phyloP scores from a whole-genome alignment of 768 basidiomycete genomes.

The Lactarius deliciosus region DNA sequence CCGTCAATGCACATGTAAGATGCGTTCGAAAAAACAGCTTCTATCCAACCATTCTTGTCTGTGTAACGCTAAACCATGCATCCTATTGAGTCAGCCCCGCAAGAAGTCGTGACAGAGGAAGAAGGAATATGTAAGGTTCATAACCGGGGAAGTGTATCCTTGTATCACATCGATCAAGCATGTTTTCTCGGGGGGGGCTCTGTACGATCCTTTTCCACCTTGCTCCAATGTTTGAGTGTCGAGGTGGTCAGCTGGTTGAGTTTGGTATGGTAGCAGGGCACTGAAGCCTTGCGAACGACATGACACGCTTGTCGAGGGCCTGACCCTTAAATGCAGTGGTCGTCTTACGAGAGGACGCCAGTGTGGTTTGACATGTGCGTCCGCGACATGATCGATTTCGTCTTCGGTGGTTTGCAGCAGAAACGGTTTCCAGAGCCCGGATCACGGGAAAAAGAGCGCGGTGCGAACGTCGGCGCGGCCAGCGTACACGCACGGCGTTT shows the following conservation, averaged over 20 bases:
- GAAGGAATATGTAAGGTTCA: not conserved
- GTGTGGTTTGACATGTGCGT: slow-evolving; percentile 40
- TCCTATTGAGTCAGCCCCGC: not conserved
- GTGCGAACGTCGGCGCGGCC: slow-evolving; percentile 39
- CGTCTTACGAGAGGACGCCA: slow-evolving; percentile 41
- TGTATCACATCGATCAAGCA: slow-evolving; percentile 18
- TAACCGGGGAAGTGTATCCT: slow-evolving; percentile 1
- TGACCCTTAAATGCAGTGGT: slow-evolving; percentile 39
- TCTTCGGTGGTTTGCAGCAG: slow-evolving; percentile 42
- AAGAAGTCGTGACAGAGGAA: not conserved
- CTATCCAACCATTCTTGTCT: not conserved
- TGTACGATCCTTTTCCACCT: not conserved
- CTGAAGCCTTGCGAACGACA: not conserved
- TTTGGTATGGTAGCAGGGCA: not conserved
- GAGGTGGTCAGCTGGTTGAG: not conserved
- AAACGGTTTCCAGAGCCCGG: slow-evolving; percentile 41
- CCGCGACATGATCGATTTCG: slow-evolving; percentile 35
- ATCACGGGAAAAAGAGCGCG: slow-evolving; percentile 40
- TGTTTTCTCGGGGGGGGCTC: not conserved
- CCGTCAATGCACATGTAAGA: no score
- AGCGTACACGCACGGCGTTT: no score
- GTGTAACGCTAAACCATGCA: slow-evolving; percentile 1
- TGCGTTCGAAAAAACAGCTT: no score
- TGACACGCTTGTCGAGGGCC: slow-evolving; percentile 32
- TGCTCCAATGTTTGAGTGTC: not conserved